Evolutionary conservation across 176 grass and related monocot species (phyloP), one percentile per base, ranked within the genome.

Genomic region (Oryza brachyantha): DNA sequence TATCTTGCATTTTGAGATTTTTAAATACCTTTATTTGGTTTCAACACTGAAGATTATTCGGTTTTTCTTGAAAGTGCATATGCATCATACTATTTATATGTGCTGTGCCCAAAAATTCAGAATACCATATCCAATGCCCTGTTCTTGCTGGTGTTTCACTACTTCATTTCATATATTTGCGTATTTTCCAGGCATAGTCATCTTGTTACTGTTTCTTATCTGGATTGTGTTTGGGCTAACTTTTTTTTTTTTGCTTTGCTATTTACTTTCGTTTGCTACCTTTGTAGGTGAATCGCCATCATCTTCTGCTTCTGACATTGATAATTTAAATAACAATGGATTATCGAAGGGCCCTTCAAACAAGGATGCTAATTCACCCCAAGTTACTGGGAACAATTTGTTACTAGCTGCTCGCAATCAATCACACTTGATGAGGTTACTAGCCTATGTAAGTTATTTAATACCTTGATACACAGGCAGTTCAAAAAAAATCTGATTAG

Each of bases 291-390:
- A 98, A 74, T 98, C 96, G 29, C 96, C 96, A 81, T 95, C 96
- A 21, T 98, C 96, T 80, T 98, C 96, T 85, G 96, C 92, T n/a
- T 98, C 96, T 36, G 96, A 98, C 82, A 88, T 94, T 55, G 96
- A 98, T 80, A 98, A 98, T 69, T 90, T 98, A 84, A 93, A 98
- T 82, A 93, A 90, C 61, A 90, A 89, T 79, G 86, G 79, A 68
- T 77, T 91, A 79, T 80, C 85, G 35, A 97, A 94, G 86, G 78
- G 54, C 36, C 68, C 82, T 90, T 86, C 85, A 81, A 82, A 60
- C 85, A 98, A 93, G 87, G 92, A 84, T 94, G 86, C 73, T 48
- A 94, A 88, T 93, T 98, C 96, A 64, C 96, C 96, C 43, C 96
- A 93, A 87, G 86, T 95, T 82, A 84, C 74, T 61, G 92, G 83